Base-by-base conservation (phyloP, 2,329 filamentous ascomycete species). In the Penicillium crustosum region DNA sequence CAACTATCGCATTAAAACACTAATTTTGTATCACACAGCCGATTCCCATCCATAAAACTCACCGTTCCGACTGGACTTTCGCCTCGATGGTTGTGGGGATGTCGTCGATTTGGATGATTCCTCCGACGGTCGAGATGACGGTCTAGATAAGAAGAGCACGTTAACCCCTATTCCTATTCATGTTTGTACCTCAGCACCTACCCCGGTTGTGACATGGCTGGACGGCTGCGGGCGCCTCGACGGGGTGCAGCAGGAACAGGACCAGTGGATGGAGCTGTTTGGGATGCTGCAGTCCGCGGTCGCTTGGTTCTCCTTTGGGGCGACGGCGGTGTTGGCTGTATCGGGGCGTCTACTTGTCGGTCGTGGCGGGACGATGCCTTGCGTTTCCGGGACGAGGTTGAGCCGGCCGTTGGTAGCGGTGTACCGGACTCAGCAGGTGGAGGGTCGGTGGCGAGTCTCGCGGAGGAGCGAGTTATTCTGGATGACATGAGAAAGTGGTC, bases 391-490 rank as follows among this genome's bases (percentile, higher is more conserved):
- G 84, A 68, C 80, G 75, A 62, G 76, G 78, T 63, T 79, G 75
- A 67, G 70, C 77, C 71, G 76, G 77, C 70, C 74, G 69, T 61
- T 66, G 67, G 67, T 71, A 67, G 62, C 73, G 75, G 60, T 70
- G 70, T 62, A 72, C 68, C 63, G 73, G 71, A 60, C 77, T 65
- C 70, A 68, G 76, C 69, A 68, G 79, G 72, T 66, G 78, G 70
- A 64, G 77, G 71, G 66, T 82, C 83, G 78, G 90, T 89, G 81
- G 90, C 90, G 85, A 91, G 88, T 83, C 92, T 92, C 81, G 93
- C 89, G 78, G 93, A 89, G 72, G 93, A 94, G 82, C 93, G 91
- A 83, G 93, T 97, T 72, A 94, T 88, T 90, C 93, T 97, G 85
- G 87, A 82, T 86, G 90, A 91, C 92, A 96, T 97, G 87, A 93